A percentile compares a stretch with the other conserved stretches of the same genome.
phyloP scores from a whole-genome alignment of 2,329 filamentous ascomycete species.

The Colletotrichum sp. region DNA sequence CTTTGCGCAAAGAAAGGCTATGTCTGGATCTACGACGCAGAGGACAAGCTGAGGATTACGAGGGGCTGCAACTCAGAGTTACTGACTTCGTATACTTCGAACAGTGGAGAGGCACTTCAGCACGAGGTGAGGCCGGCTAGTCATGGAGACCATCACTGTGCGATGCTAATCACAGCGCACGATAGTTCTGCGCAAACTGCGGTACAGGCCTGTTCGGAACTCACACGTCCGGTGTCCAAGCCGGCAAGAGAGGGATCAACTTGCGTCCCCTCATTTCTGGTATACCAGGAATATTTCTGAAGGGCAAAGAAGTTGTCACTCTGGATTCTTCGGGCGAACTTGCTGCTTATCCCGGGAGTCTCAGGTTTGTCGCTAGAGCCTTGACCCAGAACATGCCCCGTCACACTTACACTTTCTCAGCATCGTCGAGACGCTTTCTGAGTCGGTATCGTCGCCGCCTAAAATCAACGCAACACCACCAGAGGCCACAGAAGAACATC shows the following conservation, averaged over 20 bases:
- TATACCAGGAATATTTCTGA: not conserved
- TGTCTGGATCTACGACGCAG: slow-evolving; percentile 26
- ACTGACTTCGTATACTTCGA: slow-evolving; percentile 5
- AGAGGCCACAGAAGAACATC: not conserved
- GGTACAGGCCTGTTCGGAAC: slow-evolving; percentile 29
- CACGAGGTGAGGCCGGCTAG: slow-evolving; percentile 21
- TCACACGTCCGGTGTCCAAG: slow-evolving; percentile 26
- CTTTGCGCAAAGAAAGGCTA: slow-evolving; percentile 33
- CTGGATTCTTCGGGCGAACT: not conserved
- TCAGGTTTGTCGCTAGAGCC: not conserved
- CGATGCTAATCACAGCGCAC: not conserved
- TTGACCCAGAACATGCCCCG: too few relatives aligned
- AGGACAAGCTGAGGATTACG: slow-evolving; percentile 9
- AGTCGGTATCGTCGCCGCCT: too few relatives aligned
- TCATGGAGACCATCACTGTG: not conserved
- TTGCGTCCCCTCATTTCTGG: slow-evolving; percentile 1
- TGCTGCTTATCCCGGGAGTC: not conserved
- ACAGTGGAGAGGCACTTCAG: not conserved
- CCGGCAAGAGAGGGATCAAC: slow-evolving; percentile 28
- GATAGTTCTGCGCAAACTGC: slow-evolving; percentile 32
- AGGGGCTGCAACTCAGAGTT: slow-evolving; percentile 11
- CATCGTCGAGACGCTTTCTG: not conserved
- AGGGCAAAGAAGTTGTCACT: not conserved
- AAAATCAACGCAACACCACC: not conserved
- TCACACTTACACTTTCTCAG: not conserved